phyloP scores from a whole-genome alignment of 2,329 filamentous ascomycete species.

The Colletotrichum siamense region DNA sequence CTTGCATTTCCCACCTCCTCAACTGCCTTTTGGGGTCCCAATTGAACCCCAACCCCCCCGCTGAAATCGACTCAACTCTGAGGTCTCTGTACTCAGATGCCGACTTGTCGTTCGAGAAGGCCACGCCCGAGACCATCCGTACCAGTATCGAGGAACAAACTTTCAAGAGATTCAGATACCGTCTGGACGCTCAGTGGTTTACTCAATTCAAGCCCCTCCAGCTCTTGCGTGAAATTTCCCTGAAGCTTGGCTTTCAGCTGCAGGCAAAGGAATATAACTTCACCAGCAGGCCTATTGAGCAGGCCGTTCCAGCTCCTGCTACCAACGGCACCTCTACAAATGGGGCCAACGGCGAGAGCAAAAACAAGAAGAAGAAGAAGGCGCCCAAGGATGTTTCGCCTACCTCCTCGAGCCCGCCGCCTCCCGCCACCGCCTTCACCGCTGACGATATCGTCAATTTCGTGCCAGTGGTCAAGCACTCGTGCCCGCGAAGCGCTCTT shows the following conservation, averaged over 20 bases:
- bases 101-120: conserved; percentile 80
- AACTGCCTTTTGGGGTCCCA: conserved; percentile 88
- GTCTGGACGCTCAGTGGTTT: conserved; percentile 72
- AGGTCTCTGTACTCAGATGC: conserved; percentile 80
- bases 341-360: conserved; percentile 49
- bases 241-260: conserved; percentile 91
- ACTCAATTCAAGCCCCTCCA: conserved; percentile 75
- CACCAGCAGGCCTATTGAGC: conserved; percentile 31
- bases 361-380: conserved; percentile 66
- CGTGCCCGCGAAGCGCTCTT: conserved; percentile 85
- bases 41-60: conserved; percentile 77
- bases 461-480: conserved; percentile 95
- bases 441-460: conserved; percentile 90
- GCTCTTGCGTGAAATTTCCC: conserved; percentile 83
- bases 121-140: conserved; percentile 76
- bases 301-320: conserved; percentile 35
- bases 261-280: conserved; percentile 67
- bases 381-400: conserved; percentile 57
- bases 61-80: conserved; percentile 78
- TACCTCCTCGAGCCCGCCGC: conserved; percentile 36
- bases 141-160: conserved; percentile 76
- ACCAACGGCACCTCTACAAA: conserved; percentile 37
- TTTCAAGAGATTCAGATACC: conserved; percentile 76
- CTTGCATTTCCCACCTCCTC: conserved; percentile 84
- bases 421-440: conserved; percentile 61